Percentiles rank a stretch among this genome's conserved stretches.
phyloP scores from a whole-genome alignment of 2,329 filamentous ascomycete genomes.

The Davidsoniella australis region DNA sequence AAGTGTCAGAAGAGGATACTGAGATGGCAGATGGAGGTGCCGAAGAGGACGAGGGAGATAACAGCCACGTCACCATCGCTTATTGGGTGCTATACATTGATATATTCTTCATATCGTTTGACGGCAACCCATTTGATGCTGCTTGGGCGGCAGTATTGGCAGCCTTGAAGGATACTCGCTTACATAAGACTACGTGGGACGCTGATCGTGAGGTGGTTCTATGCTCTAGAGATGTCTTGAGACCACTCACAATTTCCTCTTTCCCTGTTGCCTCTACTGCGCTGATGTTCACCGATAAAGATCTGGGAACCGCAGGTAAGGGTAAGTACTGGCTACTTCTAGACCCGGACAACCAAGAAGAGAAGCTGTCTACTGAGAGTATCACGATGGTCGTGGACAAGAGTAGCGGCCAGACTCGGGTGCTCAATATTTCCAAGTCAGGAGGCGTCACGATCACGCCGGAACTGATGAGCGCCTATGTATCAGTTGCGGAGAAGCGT shows the following conservation, averaged over 20 bases:
- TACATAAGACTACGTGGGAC: conserved; percentile 74
- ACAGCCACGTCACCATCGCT: conserved; percentile 44
- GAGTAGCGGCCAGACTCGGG: conserved; percentile 31
- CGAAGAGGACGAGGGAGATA: conserved; percentile 21
- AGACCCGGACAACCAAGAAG: conserved; percentile 83
- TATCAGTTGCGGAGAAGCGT: conserved; percentile 12
- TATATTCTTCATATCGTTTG: conserved; percentile 81
- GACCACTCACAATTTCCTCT: conserved; percentile 40
- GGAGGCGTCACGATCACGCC: conserved; percentile 58
- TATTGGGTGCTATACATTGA: conserved; percentile 96
- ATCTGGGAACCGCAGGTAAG: conserved; percentile 11
- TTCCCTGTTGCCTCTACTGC: conserved; percentile 65
- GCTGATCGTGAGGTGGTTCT: conserved; percentile 61
- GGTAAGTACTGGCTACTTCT: conserved; percentile 58
- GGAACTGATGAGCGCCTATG: conserved; percentile 23
- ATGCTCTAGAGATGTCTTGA: conserved; percentile 46
- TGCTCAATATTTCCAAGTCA: conserved; percentile 64
- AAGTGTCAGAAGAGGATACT: conserved; percentile 30
- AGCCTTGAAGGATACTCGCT: conserved; percentile 57
- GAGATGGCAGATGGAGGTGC: conserved; percentile 23
- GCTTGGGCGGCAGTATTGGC: conserved; percentile 75
- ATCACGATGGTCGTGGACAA: conserved; percentile 68
- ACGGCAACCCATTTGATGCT: conserved; percentile 82
- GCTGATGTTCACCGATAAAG: conserved; percentile 50
- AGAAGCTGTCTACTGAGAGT: conserved; percentile 66